These are phyloP conservation scores for Populus ilicifolia DNA, from an alignment of 345 rosid species.

Conservation along the genomic window DNA sequence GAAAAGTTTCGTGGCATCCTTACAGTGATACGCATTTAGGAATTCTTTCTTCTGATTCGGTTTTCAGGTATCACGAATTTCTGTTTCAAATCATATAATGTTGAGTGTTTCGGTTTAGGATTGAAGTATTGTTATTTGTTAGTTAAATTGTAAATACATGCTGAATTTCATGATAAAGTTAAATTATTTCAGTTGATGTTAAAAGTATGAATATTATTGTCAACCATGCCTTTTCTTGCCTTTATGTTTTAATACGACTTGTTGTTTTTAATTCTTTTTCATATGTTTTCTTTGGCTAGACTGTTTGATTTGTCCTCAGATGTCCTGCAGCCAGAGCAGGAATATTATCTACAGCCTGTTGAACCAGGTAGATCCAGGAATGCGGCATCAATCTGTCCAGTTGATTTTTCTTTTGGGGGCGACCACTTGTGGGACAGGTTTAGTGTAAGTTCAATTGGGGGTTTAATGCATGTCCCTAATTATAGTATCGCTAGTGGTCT, in stretches of 20 bases:
- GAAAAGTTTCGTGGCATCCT: slow-evolving; percentile 83
- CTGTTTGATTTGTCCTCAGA: slow-evolving; percentile 73
- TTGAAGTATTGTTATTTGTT: background rate
- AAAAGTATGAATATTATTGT: background rate
- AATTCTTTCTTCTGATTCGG: slow-evolving; percentile 89
- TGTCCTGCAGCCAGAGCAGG: slow-evolving; percentile 85
- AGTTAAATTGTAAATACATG: background rate
- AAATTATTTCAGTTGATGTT: background rate
- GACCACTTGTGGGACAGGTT: slow-evolving; percentile 95
- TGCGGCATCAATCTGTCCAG: slow-evolving; percentile 78
- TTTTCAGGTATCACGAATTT: slow-evolving; percentile 61
- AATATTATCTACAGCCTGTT: slow-evolving; percentile 86
- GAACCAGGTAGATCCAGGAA: slow-evolving; percentile 71
- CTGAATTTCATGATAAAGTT: background rate
- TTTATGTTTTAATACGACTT: background rate
- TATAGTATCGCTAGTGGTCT: background rate
- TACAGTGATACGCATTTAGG: slow-evolving; percentile 79
- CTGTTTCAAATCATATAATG: background rate
- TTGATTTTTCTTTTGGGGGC: slow-evolving; percentile 82
- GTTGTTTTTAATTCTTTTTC: background rate
- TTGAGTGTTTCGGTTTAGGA: background rate
- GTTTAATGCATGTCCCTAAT: background rate
- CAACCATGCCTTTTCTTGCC: background rate
- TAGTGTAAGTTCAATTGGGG: slow-evolving; percentile 55
- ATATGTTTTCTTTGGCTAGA: slow-evolving; percentile 37